Percentiles rank a stretch among this genome's conserved stretches.
These are phyloP conservation scores for Aspergillus melleus DNA, from an alignment of 2,329 filamentous ascomycete species.

Conservation along the genomic window DNA sequence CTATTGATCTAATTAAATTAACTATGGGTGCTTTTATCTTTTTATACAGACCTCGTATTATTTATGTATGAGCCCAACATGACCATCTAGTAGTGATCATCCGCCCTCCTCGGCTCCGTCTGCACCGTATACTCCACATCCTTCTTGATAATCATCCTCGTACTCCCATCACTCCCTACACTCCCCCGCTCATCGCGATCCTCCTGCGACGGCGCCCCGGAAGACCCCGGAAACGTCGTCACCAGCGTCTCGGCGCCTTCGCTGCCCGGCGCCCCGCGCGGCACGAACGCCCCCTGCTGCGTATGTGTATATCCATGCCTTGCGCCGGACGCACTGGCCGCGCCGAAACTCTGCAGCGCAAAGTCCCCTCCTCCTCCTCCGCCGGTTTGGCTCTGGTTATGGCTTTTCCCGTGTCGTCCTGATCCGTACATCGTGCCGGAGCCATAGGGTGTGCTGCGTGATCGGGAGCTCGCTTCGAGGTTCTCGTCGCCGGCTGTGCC, in stretches of 20 bases:
- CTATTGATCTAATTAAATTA: not conserved
- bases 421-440: not conserved
- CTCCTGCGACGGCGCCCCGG: not conserved
- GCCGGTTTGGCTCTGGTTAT: not conserved
- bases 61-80: not conserved
- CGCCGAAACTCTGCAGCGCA: not conserved
- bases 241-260: not conserved
- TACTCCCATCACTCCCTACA: slow-evolving; percentile 7
- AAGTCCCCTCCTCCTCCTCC: not conserved
- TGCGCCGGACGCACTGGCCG: not conserved
- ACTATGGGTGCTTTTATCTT: no score
- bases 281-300: not conserved
- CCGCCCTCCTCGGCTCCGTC: not conserved
- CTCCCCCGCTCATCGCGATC: slow-evolving; percentile 9
- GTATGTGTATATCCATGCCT: not conserved
- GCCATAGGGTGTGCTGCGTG: not conserved
- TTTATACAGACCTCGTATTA: no score
- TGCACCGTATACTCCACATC: slow-evolving; percentile 10
- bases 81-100: not conserved
- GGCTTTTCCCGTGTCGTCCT: not conserved
- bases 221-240: not conserved
- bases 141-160: slow-evolving; percentile 14
- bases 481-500: slow-evolving; percentile 15
- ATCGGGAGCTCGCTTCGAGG: slow-evolving; percentile 8
- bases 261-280: not conserved